These are phyloP conservation scores for Phtheirospermum japonicum DNA, from an alignment of 257 asterid genomes.

Conservation along the genomic window DNA sequence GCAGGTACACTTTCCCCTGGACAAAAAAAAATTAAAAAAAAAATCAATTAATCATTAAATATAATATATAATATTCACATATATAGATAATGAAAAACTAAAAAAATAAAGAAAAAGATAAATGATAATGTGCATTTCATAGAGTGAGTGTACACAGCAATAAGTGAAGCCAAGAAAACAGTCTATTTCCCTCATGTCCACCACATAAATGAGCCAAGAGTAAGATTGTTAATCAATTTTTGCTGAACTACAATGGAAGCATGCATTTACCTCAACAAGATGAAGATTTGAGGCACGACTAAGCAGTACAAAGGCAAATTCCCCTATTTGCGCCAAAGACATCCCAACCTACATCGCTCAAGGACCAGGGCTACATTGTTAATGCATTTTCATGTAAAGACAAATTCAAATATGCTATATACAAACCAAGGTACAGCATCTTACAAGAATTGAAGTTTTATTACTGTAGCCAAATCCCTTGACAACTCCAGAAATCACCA, in stretches of 20 bases:
- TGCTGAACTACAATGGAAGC: slow-evolving; percentile 17
- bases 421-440: slow-evolving; percentile 35
- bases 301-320: slow-evolving; percentile 93
- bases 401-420: not conserved
- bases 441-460: slow-evolving; percentile 85
- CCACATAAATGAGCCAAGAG: not conserved
- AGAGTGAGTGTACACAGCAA: not conserved
- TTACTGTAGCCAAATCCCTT: slow-evolving; percentile 97
- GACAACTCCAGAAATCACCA: slow-evolving; percentile 80
- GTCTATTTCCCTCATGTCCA: not conserved
- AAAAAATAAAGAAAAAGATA: not conserved
- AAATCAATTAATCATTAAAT: slow-evolving; percentile 2
- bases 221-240: slow-evolving; percentile 19
- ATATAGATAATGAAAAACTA: not conserved
- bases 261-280: slow-evolving; percentile 86
- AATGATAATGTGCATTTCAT: not conserved
- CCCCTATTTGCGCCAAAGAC: slow-evolving; percentile 99
- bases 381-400: slow-evolving; percentile 22
- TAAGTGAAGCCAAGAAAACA: not conserved
- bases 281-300: slow-evolving; percentile 99
- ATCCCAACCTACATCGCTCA: slow-evolving; percentile 70
- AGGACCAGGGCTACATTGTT: slow-evolving; percentile 24
- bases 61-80: not conserved
- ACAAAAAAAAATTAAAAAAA: too few relatives aligned
- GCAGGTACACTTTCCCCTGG: slow-evolving; percentile 90